These are phyloP conservation scores for Aspergillus hancockii DNA, from an alignment of 495 filamentous ascomycete species.

Conservation along the genomic window DNA sequence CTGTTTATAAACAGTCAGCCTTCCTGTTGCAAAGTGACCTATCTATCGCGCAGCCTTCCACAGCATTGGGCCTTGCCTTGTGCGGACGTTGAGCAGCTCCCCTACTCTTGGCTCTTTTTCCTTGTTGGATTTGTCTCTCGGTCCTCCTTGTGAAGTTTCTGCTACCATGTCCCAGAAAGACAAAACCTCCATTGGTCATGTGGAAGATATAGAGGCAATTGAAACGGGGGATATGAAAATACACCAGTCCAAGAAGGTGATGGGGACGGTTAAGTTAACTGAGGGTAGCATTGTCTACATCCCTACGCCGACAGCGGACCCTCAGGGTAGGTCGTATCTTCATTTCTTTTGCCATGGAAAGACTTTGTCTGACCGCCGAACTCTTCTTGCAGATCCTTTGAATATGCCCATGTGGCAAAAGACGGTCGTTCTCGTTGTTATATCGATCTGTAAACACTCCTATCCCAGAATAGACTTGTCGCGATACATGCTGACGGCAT, in stretches of 20 bases:
- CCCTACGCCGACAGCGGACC: conserved; percentile 32
- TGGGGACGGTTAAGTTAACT: conserved; percentile 33
- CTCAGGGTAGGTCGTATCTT: conserved; percentile 18
- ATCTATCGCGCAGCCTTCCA: no score
- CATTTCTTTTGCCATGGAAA: not conserved
- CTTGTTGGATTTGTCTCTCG: not conserved
- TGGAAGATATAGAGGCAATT: conserved; percentile 25
- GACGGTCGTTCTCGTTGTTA: conserved; percentile 23
- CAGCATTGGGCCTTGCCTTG: no score
- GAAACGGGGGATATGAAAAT: not conserved
- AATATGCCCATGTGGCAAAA: conserved; percentile 33
- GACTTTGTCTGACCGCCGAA: not conserved
- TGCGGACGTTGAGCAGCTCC: not conserved
- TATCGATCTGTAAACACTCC: conserved; percentile 26
- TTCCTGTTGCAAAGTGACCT: not conserved
- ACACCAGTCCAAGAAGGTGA: conserved; percentile 18
- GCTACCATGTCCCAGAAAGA: conserved; percentile 4
- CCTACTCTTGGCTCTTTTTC: not conserved
- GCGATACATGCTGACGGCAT: not conserved
- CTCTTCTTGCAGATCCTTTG: conserved; percentile 25
- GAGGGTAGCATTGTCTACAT: conserved; percentile 32
- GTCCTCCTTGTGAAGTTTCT: not conserved
- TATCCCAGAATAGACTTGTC: not conserved
- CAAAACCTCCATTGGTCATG: conserved; percentile 14
- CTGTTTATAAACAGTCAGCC: not conserved